Percentiles rank a stretch among this genome's conserved stretches.
Evolutionary conservation across 1,139 yeast species (phyloP).

Genomic region (Saccharomyces hybrid): DNA sequence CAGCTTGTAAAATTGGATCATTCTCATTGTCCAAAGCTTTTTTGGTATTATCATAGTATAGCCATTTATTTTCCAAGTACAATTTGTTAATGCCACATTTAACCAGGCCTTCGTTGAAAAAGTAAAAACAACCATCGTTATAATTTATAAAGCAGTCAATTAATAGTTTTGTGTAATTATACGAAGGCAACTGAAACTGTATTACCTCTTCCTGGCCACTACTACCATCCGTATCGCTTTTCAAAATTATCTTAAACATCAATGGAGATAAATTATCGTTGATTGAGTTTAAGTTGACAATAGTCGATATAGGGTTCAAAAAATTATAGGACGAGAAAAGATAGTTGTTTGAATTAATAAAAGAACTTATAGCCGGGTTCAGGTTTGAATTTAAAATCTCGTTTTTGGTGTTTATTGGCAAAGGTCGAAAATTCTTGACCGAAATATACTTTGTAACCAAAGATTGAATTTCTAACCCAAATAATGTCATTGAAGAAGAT

Average conservation of each 20-base stretch:
- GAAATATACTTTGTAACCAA: slow-evolving; percentile 30
- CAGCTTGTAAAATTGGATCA: slow-evolving; percentile 46
- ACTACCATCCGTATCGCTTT: slow-evolving; percentile 56
- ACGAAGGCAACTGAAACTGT: slow-evolving; percentile 65
- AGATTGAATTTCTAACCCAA: slow-evolving; percentile 68
- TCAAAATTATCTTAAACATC: slow-evolving; percentile 60
- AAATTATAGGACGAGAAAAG: background rate
- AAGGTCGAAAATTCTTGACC: slow-evolving; percentile 12
- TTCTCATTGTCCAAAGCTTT: background rate
- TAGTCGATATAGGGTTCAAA: background rate
- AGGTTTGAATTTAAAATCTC: background rate
- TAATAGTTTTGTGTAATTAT: slow-evolving; percentile 65
- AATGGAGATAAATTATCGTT: background rate
- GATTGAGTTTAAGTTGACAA: background rate
- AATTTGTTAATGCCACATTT: slow-evolving; percentile 56
- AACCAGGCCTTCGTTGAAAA: slow-evolving; percentile 74
- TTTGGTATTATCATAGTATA: slow-evolving; percentile 40
- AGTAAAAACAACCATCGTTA: slow-evolving; percentile 80
- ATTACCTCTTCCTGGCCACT: slow-evolving; percentile 28
- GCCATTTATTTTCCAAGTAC: slow-evolving; percentile 38
- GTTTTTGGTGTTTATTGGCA: slow-evolving; percentile 9
- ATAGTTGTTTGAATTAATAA: background rate
- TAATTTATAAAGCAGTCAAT: slow-evolving; percentile 73
- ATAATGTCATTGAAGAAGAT: slow-evolving; percentile 72
- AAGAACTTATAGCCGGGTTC: background rate